A percentile compares a stretch with the other conserved stretches of the same genome.
These are phyloP conservation scores for Maudiozyma bulderi DNA, from an alignment of 805 yeast genomes.

Conservation along the genomic window DNA sequence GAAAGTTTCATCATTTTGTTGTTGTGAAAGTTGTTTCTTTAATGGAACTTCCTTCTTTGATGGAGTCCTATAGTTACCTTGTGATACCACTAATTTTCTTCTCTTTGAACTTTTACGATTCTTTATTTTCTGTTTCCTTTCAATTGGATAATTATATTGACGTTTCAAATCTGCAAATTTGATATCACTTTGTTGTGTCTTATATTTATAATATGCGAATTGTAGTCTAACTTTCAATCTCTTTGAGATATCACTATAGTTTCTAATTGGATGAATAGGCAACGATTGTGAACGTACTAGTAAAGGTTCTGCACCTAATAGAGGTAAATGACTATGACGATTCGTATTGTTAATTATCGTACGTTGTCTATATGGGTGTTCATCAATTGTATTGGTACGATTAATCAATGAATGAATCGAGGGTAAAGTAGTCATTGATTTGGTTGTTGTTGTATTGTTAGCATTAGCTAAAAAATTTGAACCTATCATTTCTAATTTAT, in stretches of 20 bases:
- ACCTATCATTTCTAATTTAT: conserved; percentile 9
- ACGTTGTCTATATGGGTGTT: neutral
- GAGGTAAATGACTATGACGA: neutral
- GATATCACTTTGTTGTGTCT: conserved; percentile 36
- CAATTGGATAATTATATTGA: neutral
- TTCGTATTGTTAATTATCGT: too few species aligned
- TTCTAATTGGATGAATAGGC: conserved; percentile 1
- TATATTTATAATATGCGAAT: conserved; percentile 43
- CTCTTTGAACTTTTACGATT: conserved; percentile 5
- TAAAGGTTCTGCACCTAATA: neutral
- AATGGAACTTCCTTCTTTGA: conserved; percentile 2
- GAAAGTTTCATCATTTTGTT: neutral
- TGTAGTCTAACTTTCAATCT: conserved; percentile 39
- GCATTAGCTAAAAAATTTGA: conserved; percentile 1
- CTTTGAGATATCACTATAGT: conserved; percentile 16
- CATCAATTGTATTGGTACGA: neutral
- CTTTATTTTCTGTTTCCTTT: neutral
- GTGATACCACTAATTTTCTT: conserved; percentile 22
- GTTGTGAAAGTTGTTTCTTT: neutral
- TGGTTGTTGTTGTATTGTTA: conserved; percentile 2
- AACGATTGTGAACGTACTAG: neutral
- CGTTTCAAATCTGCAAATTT: conserved; percentile 13
- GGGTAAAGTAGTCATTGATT: conserved; percentile 9
- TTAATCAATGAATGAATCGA: conserved; percentile 16
- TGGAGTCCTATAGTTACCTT: conserved; percentile 22